phyloP scores from a whole-genome alignment of 1,284 basidiomycete genomes.

The Trichosporon faecale region DNA sequence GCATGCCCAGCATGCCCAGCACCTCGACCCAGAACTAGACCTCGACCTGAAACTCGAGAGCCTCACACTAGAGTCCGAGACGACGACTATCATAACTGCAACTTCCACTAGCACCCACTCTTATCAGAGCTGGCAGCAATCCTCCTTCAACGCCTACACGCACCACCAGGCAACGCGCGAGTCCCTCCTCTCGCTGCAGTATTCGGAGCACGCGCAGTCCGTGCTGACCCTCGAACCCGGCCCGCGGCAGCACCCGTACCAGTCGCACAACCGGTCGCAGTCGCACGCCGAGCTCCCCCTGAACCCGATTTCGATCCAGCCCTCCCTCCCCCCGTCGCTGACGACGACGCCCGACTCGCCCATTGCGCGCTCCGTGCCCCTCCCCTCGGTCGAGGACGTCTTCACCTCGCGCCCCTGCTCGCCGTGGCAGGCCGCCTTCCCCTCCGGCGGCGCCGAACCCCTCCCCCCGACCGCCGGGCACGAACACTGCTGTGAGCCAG shows the following conservation, averaged over 20 bases:
- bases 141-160: not conserved
- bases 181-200: not conserved
- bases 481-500: not conserved
- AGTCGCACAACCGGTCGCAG: not conserved
- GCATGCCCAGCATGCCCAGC: not conserved
- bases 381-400: constrained; percentile 2
- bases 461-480: not conserved
- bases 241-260: not conserved
- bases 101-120: not conserved
- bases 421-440: not conserved
- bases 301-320: not conserved
- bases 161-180: not conserved
- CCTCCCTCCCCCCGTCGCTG: not conserved
- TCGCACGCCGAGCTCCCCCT: not conserved
- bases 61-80: not conserved
- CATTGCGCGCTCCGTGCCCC: not conserved
- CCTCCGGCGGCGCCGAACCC: not conserved
- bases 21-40: not conserved
- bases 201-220: not conserved
- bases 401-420: not conserved
- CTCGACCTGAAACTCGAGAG: constrained; percentile 2
- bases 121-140: not conserved
- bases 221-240: not conserved
- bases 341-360: not conserved
- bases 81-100: not conserved